These are phyloP conservation scores for Macrophomina tecta DNA, from an alignment of 2,329 filamentous ascomycete genomes.

Conservation along the genomic window DNA sequence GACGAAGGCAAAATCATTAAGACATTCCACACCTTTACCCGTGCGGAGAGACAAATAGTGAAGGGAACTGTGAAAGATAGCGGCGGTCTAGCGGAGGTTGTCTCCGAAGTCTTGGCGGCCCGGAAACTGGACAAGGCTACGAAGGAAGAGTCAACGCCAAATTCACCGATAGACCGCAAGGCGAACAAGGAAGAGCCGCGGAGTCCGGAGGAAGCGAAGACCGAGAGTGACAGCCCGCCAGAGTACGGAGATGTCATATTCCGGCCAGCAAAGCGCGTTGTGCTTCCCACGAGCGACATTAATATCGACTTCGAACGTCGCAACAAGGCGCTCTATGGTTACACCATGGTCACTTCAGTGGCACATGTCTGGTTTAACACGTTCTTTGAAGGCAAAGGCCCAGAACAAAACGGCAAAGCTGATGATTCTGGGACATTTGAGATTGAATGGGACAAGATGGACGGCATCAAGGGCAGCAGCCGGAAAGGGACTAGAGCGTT, in stretches of 20 bases:
- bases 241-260: conserved; percentile 71
- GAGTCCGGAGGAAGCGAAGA: background rate
- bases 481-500: conserved; percentile 82
- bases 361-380: conserved; percentile 97
- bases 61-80: conserved; percentile 57
- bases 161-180: conserved; percentile 28
- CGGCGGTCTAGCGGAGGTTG: conserved; percentile 52
- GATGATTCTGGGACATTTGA: conserved; percentile 74
- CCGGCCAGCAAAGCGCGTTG: conserved; percentile 70
- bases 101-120: conserved; percentile 50
- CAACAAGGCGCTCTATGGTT: conserved; percentile 75
- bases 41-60: conserved; percentile 73
- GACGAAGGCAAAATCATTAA: conserved; percentile 91
- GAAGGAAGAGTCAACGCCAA: background rate
- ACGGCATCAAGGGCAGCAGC: conserved; percentile 90
- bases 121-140: conserved; percentile 31
- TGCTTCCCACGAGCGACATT: conserved; percentile 80
- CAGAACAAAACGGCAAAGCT: conserved; percentile 69
- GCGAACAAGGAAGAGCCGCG: conserved; percentile 12
- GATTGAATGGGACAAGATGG: conserved; percentile 79
- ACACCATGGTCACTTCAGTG: conserved; percentile 89
- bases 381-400: conserved; percentile 85
- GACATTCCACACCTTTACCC: conserved; percentile 79
- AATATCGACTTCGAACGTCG: conserved; percentile 89
- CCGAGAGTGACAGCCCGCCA: background rate